Evolutionary conservation across 2,329 filamentous ascomycete genomes (phyloP), one percentile per base, ranked within the genome.

Genomic region (Fusarium metavorans): DNA sequence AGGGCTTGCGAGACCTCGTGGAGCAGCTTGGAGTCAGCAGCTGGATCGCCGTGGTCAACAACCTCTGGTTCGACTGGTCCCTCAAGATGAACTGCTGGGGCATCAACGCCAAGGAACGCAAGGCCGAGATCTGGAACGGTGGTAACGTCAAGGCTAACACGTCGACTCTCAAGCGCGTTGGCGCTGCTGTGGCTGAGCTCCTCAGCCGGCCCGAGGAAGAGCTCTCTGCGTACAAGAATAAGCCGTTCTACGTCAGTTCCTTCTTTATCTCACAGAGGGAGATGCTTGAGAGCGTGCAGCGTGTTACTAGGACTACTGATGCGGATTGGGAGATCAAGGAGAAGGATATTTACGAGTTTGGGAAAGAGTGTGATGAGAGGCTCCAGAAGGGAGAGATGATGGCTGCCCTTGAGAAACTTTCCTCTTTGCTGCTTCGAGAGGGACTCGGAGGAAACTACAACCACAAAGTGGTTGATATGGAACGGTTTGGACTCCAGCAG

Each of bases 221-320:
- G 16, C 75, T 83, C 2, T 71, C 76, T 3, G 39, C 62, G 52
- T 73, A 77, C 62, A 77, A 72, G 63, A 84, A 85, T 64, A 73
- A 67, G 10, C 58, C 73, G 2, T 77, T 91, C 11, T 88, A 86
- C 72, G 70, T 90, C 20, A 84, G 83, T 30, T 90, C 87, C 57
- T 93, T 92, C 82, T 78, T 82, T 14, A 71, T 92, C 70, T 88
- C 81, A 67, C 92, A 93, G 80, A 85, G 85, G 25, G 91, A 93
- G 20, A 92, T 93, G 84, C 86, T 93, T 66, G 87, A 88, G 37
- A 87, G 86, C n/a, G 82, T 91, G 20, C 86, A 90, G 75, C 87
- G 89, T 1, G 90, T 90, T 13, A 88, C 88, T 0, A 86, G 86
- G 0, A 89, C 87, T 0, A 87, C 82, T 3, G 87, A 91, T 54